Percentiles rank a stretch among this genome's conserved stretches.
These are phyloP conservation scores for Clausena lansium DNA, from an alignment of 345 rosid species.

Conservation along the genomic window DNA sequence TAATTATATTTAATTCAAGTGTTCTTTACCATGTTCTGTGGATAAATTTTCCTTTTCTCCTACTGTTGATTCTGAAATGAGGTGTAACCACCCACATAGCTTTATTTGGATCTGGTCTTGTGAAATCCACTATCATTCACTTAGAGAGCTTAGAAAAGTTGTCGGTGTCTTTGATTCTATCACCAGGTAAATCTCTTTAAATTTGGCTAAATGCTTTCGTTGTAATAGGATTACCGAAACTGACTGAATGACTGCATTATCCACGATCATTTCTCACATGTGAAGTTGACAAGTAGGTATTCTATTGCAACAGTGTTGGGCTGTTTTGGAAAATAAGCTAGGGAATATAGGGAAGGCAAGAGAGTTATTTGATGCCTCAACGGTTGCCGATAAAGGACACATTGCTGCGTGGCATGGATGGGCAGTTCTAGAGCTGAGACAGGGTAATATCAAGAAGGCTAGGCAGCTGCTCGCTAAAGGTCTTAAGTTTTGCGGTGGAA, in stretches of 20 bases:
- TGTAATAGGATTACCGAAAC: not conserved
- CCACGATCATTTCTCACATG: not conserved
- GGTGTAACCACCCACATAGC: not conserved
- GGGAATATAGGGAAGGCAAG: conserved; percentile 87
- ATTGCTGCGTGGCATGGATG: conserved; percentile 98
- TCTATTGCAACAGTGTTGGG: conserved; percentile 82
- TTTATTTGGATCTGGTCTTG: not conserved
- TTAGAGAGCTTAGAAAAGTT: not conserved
- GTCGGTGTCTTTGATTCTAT: not conserved
- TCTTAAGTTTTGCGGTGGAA: conserved; percentile 80
- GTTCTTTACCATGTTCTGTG: not conserved
- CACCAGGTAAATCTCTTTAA: not conserved
- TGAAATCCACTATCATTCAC: not conserved
- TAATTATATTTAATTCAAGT: not conserved
- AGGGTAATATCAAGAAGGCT: conserved; percentile 88
- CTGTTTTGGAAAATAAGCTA: conserved; percentile 78
- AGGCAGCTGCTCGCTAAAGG: conserved; percentile 90
- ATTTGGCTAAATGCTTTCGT: not conserved
- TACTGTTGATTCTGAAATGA: not conserved
- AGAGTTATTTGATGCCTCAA: conserved; percentile 93
- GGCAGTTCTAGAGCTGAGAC: conserved; percentile 93
- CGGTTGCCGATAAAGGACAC: conserved; percentile 90
- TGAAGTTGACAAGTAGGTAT: conserved; percentile 12
- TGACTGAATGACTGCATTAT: not conserved
- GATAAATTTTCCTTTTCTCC: not conserved